Percentiles rank a stretch among this genome's conserved stretches.
Conservation (phyloP, 169 alveolate genomes). For the Plasmodium relictum region DNA sequence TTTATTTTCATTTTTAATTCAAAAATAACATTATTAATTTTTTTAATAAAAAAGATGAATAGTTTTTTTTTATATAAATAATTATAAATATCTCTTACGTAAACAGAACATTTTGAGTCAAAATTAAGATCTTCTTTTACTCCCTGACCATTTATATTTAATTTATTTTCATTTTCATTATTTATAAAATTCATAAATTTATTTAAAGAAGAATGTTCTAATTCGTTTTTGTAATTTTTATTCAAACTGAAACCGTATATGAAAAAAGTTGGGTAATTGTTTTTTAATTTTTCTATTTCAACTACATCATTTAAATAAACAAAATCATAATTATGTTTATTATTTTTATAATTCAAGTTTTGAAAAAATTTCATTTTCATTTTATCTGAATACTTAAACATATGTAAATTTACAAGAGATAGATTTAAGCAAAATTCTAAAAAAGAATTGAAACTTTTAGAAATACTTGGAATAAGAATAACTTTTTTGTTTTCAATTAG, state of each 20-base stretch:
- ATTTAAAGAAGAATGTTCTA: slow-evolving; percentile 16
- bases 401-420: slow-evolving; percentile 55
- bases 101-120: not conserved
- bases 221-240: slow-evolving; percentile 34
- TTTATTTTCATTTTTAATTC: slow-evolving; percentile 55
- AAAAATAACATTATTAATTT: slow-evolving; percentile 26
- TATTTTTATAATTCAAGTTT: slow-evolving; percentile 69
- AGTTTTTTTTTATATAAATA: slow-evolving; percentile 42
- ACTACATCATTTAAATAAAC: slow-evolving; percentile 45
- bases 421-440: slow-evolving; percentile 68
- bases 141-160: not conserved
- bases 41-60: slow-evolving; percentile 53
- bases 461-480: slow-evolving; percentile 65
- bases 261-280: slow-evolving; percentile 15
- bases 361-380: slow-evolving; percentile 56
- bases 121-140: not conserved
- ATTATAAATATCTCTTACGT: slow-evolving; percentile 47
- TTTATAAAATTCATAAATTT: slow-evolving; percentile 34
- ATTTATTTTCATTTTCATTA: slow-evolving; percentile 3
- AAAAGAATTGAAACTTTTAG: slow-evolving; percentile 63
- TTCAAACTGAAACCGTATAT: slow-evolving; percentile 35
- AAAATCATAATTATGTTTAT: slow-evolving; percentile 68
- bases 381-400: slow-evolving; percentile 51
- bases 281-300: slow-evolving; percentile 64
- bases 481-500: slow-evolving; percentile 49